Evolutionary conservation across 2,329 filamentous ascomycete species (phyloP).

Genomic region (Fusarium sp.): DNA sequence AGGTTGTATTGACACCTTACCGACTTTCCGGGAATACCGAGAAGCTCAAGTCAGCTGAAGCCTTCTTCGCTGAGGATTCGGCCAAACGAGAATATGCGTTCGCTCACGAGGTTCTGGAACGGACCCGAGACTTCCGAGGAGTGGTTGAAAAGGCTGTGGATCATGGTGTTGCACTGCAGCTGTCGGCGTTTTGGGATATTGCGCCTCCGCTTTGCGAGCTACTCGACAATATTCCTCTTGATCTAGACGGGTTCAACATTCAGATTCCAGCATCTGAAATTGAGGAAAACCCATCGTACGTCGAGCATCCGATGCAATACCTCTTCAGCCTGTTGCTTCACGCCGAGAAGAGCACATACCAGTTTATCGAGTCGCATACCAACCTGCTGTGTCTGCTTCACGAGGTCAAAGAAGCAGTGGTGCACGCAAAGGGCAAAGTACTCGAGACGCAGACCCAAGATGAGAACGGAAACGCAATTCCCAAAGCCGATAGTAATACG

Average conservation of each 20-base stretch:
- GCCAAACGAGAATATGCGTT: conserved; percentile 76
- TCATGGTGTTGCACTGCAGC: conserved; percentile 88
- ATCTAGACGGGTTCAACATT: conserved; percentile 71
- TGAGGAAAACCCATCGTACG: conserved; percentile 86
- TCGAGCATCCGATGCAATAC: conserved; percentile 86
- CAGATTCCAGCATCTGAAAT: conserved; percentile 83
- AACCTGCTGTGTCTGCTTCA: conserved; percentile 91
- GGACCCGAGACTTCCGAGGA: conserved; percentile 80
- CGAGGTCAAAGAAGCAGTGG: conserved; percentile 85
- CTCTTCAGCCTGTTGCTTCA: conserved; percentile 86
- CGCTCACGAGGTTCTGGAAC: conserved; percentile 76
- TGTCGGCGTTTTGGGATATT: conserved; percentile 98
- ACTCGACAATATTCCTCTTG: conserved; percentile 79
- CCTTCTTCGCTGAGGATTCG: conserved; percentile 85
- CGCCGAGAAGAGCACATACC: conserved; percentile 91
- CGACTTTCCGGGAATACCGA: conserved; percentile 77
- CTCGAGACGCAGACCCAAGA: conserved; percentile 72
- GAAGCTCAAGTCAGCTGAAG: conserved; percentile 81
- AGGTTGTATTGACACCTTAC: conserved; percentile 86
- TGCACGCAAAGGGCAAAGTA: conserved; percentile 74
- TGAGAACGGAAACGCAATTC: conserved; percentile 47
- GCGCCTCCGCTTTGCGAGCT: conserved; percentile 83
- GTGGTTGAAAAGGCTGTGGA: conserved; percentile 87
- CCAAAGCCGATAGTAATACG: conserved; percentile 49
- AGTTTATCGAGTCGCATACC: conserved; percentile 95